Base-by-base conservation (phyloP, 306 rosid species). In the Glycyrrhiza uralensis region DNA sequence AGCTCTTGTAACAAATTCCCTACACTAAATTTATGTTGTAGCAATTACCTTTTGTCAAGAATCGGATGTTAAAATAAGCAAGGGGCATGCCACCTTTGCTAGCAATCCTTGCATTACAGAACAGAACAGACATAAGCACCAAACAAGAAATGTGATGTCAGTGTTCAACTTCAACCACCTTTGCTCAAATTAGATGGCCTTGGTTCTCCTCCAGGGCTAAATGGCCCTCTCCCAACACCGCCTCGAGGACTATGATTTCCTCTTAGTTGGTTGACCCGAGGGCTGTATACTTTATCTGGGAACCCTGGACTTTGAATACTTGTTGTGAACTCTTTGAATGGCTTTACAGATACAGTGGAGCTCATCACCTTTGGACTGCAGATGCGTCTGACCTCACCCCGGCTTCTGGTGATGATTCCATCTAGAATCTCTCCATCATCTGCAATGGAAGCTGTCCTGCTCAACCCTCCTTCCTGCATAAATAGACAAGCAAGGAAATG, bases 371-470 rank as follows among this genome's bases (percentile, higher is more conserved):
- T 85, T 22, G 74, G 77, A 81, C 89, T 90, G 86, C 84, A 77
- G n/a, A 80, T 74, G 23, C 51, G 87, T 50, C 74, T 75, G 39
- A 88, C 58, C 90, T 90, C 94, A 0, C 90, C 93, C 11, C 93
- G 85, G 82, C 96, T 77, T 79, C 87, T 64, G 2, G 91, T 88
- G 4, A 84, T 26, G 13, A 86, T 76, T 56, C 80, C 92, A 70
- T 88, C 89, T 4, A 88, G 69, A 72, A 88, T 76, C 85, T 90
- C 92, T 57, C 84, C 90, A 66, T 77, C 86, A 10, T 82, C 81
- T 45, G 83, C 79, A 22, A 88, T 86, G 24, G 90, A 90, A 72
- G 86, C 64, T 56, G 86, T 47, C 65, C 85, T 83, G 22, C 81
- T 75, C 77, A 83, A 54, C 32, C 77, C 85, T 60, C 78, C 61